Conservation (phyloP, 257 asterid genomes). For the Osmanthus fragrans region DNA sequence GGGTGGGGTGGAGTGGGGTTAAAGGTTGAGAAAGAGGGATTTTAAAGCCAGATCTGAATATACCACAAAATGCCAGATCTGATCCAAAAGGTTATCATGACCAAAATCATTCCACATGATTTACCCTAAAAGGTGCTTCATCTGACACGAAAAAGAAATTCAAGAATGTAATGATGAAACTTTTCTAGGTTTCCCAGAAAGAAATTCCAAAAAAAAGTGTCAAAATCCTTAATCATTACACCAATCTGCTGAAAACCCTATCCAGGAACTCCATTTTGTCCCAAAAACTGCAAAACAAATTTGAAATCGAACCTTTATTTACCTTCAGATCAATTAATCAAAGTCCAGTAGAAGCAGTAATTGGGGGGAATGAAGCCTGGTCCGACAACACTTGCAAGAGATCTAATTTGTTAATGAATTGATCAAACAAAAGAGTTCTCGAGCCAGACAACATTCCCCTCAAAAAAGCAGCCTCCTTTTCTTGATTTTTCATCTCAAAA, state of each 20-base stretch:
- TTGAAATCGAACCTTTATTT: neutral
- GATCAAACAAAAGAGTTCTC: slow-evolving; percentile 35
- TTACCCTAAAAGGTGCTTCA: slow-evolving; percentile 14
- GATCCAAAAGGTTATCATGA: slow-evolving; percentile 22
- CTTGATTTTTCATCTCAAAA: neutral
- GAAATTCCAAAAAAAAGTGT: neutral
- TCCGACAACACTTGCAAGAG: slow-evolving; percentile 44
- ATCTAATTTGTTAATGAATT: slow-evolving; percentile 13
- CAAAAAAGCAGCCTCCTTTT: slow-evolving; percentile 37
- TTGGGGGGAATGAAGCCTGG: slow-evolving; percentile 62
- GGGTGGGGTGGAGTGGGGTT: neutral
- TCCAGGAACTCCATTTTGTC: neutral
- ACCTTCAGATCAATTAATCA: neutral
- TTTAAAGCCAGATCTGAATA: slow-evolving; percentile 26
- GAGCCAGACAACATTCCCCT: slow-evolving; percentile 68
- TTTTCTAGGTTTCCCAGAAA: slow-evolving; percentile 5
- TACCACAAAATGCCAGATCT: slow-evolving; percentile 29
- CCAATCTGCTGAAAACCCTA: slow-evolving; percentile 38
- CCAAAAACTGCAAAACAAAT: neutral
- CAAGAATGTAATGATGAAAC: slow-evolving; percentile 37
- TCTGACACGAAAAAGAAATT: slow-evolving; percentile 32
- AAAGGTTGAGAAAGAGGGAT: neutral
- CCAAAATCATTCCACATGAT: slow-evolving; percentile 10
- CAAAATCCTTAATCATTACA: slow-evolving; percentile 42
- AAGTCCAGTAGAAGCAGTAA: slow-evolving; percentile 22